Evolutionary conservation across 2,329 filamentous ascomycete genomes (phyloP), one percentile per base, ranked within the genome.

Genomic region (Arthrobotrys sinensis): DNA sequence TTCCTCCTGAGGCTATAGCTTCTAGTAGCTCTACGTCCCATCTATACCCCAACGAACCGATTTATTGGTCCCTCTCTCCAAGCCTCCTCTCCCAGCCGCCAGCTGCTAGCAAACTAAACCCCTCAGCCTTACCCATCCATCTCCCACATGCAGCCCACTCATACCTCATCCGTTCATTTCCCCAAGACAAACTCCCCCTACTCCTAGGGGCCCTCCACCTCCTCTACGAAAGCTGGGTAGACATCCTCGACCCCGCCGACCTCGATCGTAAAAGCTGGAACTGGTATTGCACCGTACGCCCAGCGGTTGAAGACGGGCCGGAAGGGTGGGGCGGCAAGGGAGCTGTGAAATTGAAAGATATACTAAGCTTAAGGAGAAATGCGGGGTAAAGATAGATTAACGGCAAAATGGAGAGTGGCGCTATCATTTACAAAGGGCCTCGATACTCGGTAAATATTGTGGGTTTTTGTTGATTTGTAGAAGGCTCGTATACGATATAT

Each of bases 301-400:
- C 73, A 16, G 21, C 40, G 40, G 68, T 79, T 48, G 76, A 68
- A 28, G 76, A 79, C 46, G 76, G 73, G 32, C 76, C 67, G 38
- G 76, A 71, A 36, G 76, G 76, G 19, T 79, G 76, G 76, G 76
- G 76, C 55, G 76, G 68, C 4, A 79, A 55, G 64, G 76, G 67
- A 14, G 43, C 24, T 19, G 69, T 79, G 38, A 68, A 62, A 36
- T 45, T 79, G 19, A 69, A 63, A 50, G 64, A 79, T 45, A 64
- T 79, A 32, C 36, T 79, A 48, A 40, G 34, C 32, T 16, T 79
- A 10, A 63, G 48, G 75, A 14, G 19, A 60, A 70, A 79, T 53
- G 76, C 69, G 63, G 68, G 68, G 69, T 79, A 73, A 73, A 60
- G 10, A 50, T 72, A 57, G 14, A 65, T 43, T 36, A 66, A 60